These are phyloP conservation scores for Cymbopogon citratus DNA, from an alignment of 176 grass and related monocot species.

Conservation along the genomic window DNA sequence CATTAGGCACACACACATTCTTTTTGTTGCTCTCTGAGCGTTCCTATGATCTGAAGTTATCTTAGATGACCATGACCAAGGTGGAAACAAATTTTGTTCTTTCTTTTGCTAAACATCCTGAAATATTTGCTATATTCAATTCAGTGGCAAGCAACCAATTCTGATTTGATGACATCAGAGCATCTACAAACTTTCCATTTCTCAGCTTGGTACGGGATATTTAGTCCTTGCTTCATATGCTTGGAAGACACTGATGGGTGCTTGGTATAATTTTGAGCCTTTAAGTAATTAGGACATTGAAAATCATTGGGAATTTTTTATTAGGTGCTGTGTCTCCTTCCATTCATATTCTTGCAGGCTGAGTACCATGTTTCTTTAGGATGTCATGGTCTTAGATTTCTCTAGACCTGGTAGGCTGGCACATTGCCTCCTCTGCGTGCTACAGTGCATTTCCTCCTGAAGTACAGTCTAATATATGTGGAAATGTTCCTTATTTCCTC, in stretches of 20 bases:
- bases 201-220: not conserved
- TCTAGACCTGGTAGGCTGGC: not conserved
- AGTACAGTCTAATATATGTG: not conserved
- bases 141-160: not conserved
- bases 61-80: not conserved
- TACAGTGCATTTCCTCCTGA: not conserved
- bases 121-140: not conserved
- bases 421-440: not conserved
- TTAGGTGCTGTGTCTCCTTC: not conserved
- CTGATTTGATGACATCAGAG: not conserved
- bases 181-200: not conserved
- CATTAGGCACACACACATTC: not conserved
- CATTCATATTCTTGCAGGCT: not conserved
- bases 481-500: not conserved
- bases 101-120: not conserved
- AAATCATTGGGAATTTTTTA: not conserved
- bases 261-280: not conserved
- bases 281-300: not conserved
- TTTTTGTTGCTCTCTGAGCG: not conserved
- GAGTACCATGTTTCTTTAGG: not conserved
- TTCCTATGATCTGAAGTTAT: not conserved
- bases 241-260: not conserved
- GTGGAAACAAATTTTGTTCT: not conserved
- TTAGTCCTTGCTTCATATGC: not conserved
- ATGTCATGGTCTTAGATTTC: not conserved